phyloP scores from a whole-genome alignment of 768 basidiomycete species.

The Leccinum disarticulatum region DNA sequence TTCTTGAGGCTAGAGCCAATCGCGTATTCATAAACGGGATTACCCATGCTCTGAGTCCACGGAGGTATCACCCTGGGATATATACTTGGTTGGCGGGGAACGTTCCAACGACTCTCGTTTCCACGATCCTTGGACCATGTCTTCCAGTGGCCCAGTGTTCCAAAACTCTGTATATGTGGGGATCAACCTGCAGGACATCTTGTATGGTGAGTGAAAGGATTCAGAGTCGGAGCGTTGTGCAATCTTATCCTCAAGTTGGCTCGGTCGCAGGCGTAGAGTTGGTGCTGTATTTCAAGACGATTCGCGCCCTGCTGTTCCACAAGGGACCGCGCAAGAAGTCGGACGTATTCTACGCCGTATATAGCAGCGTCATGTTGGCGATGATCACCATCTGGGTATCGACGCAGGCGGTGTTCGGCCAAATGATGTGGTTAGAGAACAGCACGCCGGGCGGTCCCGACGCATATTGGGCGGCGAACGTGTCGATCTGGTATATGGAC shows the following conservation, averaged over 20 bases:
- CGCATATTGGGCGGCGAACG: constrained; percentile 31
- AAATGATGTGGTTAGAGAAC: constrained; percentile 38
- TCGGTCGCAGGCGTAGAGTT: constrained; percentile 22
- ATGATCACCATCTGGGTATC: constrained; percentile 34
- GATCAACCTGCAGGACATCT: constrained; percentile 25
- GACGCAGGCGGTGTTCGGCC: constrained; percentile 31
- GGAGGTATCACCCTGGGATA: background rate
- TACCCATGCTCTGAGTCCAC: background rate
- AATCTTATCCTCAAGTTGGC: background rate
- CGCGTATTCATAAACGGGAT: background rate
- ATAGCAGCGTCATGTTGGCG: constrained; percentile 29
- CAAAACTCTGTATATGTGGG: constrained; percentile 24
- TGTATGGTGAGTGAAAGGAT: constrained; percentile 20
- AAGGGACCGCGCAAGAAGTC: background rate
- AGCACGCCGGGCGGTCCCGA: constrained; percentile 35
- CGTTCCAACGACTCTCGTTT: background rate
- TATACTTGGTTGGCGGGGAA: constrained; percentile 1
- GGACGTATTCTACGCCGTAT: constrained; percentile 23
- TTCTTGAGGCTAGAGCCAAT: background rate
- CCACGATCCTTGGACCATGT: constrained; percentile 8
- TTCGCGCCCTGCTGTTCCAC: constrained; percentile 16
- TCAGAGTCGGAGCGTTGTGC: too few species aligned
- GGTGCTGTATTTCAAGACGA: constrained; percentile 27
- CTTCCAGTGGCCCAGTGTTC: constrained; percentile 21
- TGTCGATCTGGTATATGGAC: constrained; percentile 31